Evolutionary conservation across 768 basidiomycete species (phyloP).

Genomic region (Lactifluus echinatus): DNA sequence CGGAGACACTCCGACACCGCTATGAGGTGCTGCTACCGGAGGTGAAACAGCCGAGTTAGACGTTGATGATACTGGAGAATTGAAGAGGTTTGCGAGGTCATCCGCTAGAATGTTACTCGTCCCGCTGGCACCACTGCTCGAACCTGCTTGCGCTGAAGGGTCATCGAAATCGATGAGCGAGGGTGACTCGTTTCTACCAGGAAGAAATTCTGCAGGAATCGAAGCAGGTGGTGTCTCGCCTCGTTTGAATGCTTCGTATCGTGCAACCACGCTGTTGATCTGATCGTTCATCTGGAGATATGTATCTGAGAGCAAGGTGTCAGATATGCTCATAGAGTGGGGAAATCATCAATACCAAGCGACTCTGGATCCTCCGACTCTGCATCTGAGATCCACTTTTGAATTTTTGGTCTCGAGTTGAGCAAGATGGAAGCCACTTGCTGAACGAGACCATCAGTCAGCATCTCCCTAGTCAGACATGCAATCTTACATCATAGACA

Average conservation of each 20-base stretch:
- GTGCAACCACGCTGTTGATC: conserved; percentile 83
- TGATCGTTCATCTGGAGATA: conserved; percentile 96
- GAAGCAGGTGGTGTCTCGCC: conserved; percentile 73
- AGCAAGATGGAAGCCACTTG: conserved; percentile 84
- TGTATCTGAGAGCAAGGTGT: conserved; percentile 49
- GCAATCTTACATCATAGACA: conserved; percentile 71
- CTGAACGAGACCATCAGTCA: conserved; percentile 30
- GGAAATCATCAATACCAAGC: conserved; percentile 44
- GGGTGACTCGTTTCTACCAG: conserved; percentile 25
- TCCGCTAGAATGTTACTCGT: conserved; percentile 29
- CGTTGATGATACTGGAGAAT: conserved; percentile 22
- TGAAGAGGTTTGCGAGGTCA: conserved; percentile 61
- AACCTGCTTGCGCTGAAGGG: conserved; percentile 20
- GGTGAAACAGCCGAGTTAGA: not conserved
- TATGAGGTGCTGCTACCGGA: not conserved
- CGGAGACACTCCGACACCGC: not conserved
- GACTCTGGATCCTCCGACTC: conserved; percentile 84
- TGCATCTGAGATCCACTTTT: conserved; percentile 96
- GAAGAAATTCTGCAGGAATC: conserved; percentile 51
- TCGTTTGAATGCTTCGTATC: conserved; percentile 89
- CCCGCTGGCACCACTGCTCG: conserved; percentile 21
- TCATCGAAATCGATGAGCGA: conserved; percentile 82
- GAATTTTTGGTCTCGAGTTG: conserved; percentile 84
- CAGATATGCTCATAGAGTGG: conserved; percentile 3
- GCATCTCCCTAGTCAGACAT: not conserved